phyloP scores from a whole-genome alignment of 768 basidiomycete genomes.

The Guyanaporus albipodus region DNA sequence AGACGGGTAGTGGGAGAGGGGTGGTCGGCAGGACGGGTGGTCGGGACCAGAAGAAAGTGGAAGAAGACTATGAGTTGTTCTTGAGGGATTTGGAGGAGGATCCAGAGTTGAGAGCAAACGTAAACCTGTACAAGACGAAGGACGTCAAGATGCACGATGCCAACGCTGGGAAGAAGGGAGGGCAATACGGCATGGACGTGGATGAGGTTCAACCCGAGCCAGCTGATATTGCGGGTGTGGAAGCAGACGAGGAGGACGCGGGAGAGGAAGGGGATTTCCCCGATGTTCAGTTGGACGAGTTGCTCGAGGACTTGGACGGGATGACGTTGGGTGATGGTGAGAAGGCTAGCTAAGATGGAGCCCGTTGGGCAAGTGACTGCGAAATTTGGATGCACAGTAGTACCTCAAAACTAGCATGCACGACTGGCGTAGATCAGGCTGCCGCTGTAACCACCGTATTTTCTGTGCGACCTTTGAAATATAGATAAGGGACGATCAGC shows the following conservation, averaged over 20 bases:
- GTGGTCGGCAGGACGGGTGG: constrained; percentile 91
- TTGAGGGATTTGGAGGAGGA: constrained; percentile 93
- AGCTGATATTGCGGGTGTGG: constrained; percentile 17
- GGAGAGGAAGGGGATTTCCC: constrained; percentile 87
- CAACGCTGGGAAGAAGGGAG: constrained; percentile 20
- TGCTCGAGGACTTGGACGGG: constrained; percentile 90
- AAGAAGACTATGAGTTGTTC: constrained; percentile 96
- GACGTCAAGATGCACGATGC: constrained; percentile 52
- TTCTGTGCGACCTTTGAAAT: no score
- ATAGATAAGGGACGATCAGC: no score
- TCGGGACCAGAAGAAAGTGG: constrained; percentile 86
- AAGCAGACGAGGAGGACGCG: constrained; percentile 37
- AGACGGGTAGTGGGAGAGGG: constrained; percentile 71
- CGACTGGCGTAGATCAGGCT: no score
- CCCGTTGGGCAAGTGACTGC: not conserved
- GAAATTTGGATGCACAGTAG: not conserved
- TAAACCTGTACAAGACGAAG: constrained; percentile 81
- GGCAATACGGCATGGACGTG: constrained; percentile 57
- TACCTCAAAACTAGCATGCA: no score
- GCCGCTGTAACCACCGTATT: no score
- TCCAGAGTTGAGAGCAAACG: constrained; percentile 78
- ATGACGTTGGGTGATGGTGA: constrained; percentile 63
- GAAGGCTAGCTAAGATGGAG: constrained; percentile 7
- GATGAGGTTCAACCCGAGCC: constrained; percentile 42
- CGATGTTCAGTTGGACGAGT: constrained; percentile 76